These are phyloP conservation scores for Zalerion maritima DNA, from an alignment of 495 filamentous ascomycete genomes.

Conservation along the genomic window DNA sequence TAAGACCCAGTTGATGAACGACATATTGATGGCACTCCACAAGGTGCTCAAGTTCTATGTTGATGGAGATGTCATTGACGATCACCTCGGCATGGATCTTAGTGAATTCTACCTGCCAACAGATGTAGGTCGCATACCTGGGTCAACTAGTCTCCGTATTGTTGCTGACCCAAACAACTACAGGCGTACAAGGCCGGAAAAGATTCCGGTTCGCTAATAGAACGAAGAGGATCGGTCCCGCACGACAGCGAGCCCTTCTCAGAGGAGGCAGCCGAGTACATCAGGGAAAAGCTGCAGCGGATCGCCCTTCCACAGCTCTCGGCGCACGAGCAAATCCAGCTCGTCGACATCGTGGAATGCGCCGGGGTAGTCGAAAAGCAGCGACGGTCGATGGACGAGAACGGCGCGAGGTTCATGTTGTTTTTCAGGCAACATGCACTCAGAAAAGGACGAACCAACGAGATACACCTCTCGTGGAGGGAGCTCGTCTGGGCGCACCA, in stretches of 20 bases:
- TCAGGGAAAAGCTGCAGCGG: conserved; percentile 66
- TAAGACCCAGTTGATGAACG: conserved; percentile 58
- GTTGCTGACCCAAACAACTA: not conserved
- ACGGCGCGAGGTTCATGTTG: conserved; percentile 77
- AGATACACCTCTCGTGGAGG: conserved; percentile 68
- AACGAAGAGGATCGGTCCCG: conserved; percentile 25
- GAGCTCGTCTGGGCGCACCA: conserved; percentile 94
- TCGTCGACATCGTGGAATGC: conserved; percentile 80
- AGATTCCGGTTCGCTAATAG: conserved; percentile 13
- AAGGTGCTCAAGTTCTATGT: conserved; percentile 69
- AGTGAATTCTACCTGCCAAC: conserved; percentile 49
- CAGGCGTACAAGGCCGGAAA: conserved; percentile 12
- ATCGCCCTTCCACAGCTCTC: conserved; percentile 71
- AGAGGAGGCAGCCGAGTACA: conserved; percentile 51
- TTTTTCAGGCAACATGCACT: conserved; percentile 80
- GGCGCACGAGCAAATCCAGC: conserved; percentile 74
- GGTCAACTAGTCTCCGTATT: not conserved
- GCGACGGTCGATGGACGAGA: conserved; percentile 80
- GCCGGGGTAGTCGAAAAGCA: conserved; percentile 79
- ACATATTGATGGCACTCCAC: conserved; percentile 58
- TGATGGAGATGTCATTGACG: conserved; percentile 70
- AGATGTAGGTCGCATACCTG: conserved; percentile 3
- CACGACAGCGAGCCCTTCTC: conserved; percentile 51
- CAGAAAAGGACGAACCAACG: conserved; percentile 46
- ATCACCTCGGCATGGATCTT: conserved; percentile 56